phyloP scores from a whole-genome alignment of 2,329 filamentous ascomycete genomes.

The Hymenoscyphus scutula region DNA sequence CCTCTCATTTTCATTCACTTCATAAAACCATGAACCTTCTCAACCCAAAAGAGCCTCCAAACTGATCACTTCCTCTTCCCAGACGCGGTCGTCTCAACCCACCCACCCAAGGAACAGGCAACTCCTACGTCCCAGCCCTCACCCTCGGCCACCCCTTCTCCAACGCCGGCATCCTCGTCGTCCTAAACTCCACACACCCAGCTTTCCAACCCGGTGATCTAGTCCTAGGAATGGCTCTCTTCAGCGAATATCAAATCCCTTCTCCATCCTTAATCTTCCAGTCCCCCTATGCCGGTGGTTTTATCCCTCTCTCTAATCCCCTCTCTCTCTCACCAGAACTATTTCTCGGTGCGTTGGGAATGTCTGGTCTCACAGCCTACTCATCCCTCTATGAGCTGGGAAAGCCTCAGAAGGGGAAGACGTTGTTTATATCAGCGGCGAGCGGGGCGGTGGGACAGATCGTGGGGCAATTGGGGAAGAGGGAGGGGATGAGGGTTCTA shows the following conservation, averaged over 20 bases:
- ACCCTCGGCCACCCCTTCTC: constrained; percentile 57
- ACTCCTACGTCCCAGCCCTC: constrained; percentile 54
- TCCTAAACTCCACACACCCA: constrained; percentile 63
- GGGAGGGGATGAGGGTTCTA: constrained; percentile 69
- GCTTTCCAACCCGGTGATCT: constrained; percentile 66
- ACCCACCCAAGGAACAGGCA: constrained; percentile 17
- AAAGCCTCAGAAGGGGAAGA: constrained; percentile 67
- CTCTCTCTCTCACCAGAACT: constrained; percentile 60
- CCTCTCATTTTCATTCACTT: neutral
- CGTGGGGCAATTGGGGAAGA: constrained; percentile 68
- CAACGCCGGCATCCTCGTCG: constrained; percentile 62
- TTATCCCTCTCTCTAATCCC: constrained; percentile 64
- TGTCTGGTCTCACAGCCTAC: constrained; percentile 74
- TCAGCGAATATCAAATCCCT: constrained; percentile 66
- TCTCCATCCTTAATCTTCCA: constrained; percentile 37
- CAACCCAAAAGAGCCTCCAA: too few relatives aligned
- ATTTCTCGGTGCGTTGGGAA: constrained; percentile 74
- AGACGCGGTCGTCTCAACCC: constrained; percentile 34
- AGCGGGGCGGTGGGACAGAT: constrained; percentile 70
- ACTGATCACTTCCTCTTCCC: neutral
- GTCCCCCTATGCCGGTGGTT: constrained; percentile 39
- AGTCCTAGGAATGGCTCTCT: constrained; percentile 53
- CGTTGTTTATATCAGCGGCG: constrained; percentile 70
- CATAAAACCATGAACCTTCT: too few relatives aligned
- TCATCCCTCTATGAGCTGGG: constrained; percentile 68